These are phyloP conservation scores for Scytalidium sp. DNA, from an alignment of 2,329 filamentous ascomycete genomes.

Conservation along the genomic window DNA sequence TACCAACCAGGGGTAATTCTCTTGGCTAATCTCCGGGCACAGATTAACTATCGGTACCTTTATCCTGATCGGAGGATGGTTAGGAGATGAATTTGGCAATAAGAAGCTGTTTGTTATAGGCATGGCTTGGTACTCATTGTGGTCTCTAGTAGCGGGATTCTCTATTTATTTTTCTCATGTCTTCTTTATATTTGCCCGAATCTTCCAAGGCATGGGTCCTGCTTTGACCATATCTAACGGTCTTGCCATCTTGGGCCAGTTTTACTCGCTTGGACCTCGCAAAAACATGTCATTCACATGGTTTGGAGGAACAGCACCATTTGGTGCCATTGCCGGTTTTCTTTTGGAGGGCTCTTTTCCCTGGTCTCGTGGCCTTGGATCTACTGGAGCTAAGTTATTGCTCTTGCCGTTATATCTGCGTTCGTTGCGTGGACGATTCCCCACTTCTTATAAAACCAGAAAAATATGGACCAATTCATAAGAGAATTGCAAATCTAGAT, in stretches of 20 bases:
- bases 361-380: conserved; percentile 51
- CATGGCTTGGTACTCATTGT: conserved; percentile 20
- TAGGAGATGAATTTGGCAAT: conserved; percentile 58
- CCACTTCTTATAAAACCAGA: conserved; percentile 15
- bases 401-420: conserved; percentile 31
- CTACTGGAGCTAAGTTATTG: conserved; percentile 43
- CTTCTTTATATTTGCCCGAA: conserved; percentile 44
- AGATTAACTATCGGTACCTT: conserved; percentile 54
- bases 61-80: conserved; percentile 52
- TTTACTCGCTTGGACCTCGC: conserved; percentile 52
- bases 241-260: conserved; percentile 57
- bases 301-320: conserved; percentile 47
- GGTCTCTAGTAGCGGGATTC: conserved; percentile 14
- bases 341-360: conserved; percentile 7
- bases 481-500: conserved; percentile 30
- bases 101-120: conserved; percentile 52
- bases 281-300: conserved; percentile 59
- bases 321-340: conserved; percentile 37
- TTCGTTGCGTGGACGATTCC: conserved; percentile 35
- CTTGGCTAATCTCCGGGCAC: conserved; percentile 58
- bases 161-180: conserved; percentile 15
- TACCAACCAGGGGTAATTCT: conserved; percentile 39
- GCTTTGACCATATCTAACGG: conserved; percentile 62
- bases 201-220: conserved; percentile 58
- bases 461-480: conserved; percentile 7